A percentile compares a stretch with the other conserved stretches of the same genome.
Evolutionary conservation across 495 filamentous ascomycete species (phyloP).

Genomic region (Hypoxylon rickii): DNA sequence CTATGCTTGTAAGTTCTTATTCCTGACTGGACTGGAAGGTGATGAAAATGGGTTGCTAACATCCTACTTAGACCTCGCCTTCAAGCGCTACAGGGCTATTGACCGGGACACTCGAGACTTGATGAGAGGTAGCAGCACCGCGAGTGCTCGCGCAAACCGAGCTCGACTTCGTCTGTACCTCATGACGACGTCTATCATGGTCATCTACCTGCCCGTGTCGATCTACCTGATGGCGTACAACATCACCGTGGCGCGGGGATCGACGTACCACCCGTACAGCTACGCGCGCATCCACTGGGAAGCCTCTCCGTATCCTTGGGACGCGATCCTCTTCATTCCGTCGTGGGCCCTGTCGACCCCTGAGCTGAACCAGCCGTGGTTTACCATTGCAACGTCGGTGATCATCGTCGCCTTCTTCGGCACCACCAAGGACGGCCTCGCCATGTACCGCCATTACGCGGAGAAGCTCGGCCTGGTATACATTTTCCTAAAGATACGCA

Average conservation of each 20-base stretch:
- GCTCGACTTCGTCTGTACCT: slow-evolving; percentile 77
- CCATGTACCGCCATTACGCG: slow-evolving; percentile 67
- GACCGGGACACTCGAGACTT: slow-evolving; percentile 63
- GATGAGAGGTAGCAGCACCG: slow-evolving; percentile 53
- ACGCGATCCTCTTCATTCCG: slow-evolving; percentile 64
- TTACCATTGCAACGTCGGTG: slow-evolving; percentile 62
- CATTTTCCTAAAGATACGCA: slow-evolving; percentile 46
- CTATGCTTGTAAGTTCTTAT: slow-evolving; percentile 70
- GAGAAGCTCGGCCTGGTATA: slow-evolving; percentile 55
- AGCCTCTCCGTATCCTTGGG: slow-evolving; percentile 53
- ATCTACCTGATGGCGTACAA: slow-evolving; percentile 64
- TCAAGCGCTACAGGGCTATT: slow-evolving; percentile 70
- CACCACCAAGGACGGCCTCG: slow-evolving; percentile 72
- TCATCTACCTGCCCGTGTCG: slow-evolving; percentile 67
- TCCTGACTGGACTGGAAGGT: background rate
- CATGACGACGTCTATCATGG: slow-evolving; percentile 68
- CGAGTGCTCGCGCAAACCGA: slow-evolving; percentile 55
- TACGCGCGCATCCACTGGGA: slow-evolving; percentile 39
- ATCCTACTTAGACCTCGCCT: slow-evolving; percentile 59
- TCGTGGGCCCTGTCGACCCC: slow-evolving; percentile 48
- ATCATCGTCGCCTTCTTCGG: slow-evolving; percentile 81
- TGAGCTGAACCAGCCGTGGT: slow-evolving; percentile 69
- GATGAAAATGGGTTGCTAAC: slow-evolving; percentile 8
- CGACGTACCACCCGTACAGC: slow-evolving; percentile 59
- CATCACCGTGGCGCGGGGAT: slow-evolving; percentile 43